Evolutionary conservation across 106 monocot genomes (phyloP).

Genomic region (Posidonia australis): DNA sequence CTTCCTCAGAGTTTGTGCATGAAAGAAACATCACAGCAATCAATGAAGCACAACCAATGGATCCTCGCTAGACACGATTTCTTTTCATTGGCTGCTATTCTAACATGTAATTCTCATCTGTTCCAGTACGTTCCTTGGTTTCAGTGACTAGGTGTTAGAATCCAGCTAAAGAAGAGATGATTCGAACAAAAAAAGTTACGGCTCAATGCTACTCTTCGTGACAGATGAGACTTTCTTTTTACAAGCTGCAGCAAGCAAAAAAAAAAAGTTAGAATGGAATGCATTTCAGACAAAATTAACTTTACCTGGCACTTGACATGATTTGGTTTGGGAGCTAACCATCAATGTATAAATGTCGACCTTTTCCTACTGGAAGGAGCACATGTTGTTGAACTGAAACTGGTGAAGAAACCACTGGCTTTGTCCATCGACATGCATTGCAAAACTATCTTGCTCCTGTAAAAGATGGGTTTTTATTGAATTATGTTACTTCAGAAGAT

Average conservation of each 20-base stretch:
- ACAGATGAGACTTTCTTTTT: not conserved
- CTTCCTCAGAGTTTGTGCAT: not conserved
- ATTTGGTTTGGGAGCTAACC: not conserved
- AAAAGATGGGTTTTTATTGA: not conserved
- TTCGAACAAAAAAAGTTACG: not conserved
- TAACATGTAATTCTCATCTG: not conserved
- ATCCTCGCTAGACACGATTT: not conserved
- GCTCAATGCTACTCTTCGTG: not conserved
- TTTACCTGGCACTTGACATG: no score
- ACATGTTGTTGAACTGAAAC: slow-evolving; percentile 8
- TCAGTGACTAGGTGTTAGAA: slow-evolving; percentile 1
- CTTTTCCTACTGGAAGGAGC: not conserved
- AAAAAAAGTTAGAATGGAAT: no score
- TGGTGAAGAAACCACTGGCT: slow-evolving; percentile 4
- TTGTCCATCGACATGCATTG: slow-evolving; percentile 4
- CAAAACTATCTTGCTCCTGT: slow-evolving; percentile 5
- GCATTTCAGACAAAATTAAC: no score
- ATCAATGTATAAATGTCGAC: not conserved
- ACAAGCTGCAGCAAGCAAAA: not conserved
- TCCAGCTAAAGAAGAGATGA: not conserved
- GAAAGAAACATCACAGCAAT: not conserved
- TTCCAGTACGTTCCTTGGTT: not conserved
- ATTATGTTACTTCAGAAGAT: not conserved
- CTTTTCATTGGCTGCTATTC: not conserved
- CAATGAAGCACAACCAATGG: not conserved